phyloP scores from a whole-genome alignment of 2,329 filamentous ascomycete species.

The Talaromyces rugulosus region DNA sequence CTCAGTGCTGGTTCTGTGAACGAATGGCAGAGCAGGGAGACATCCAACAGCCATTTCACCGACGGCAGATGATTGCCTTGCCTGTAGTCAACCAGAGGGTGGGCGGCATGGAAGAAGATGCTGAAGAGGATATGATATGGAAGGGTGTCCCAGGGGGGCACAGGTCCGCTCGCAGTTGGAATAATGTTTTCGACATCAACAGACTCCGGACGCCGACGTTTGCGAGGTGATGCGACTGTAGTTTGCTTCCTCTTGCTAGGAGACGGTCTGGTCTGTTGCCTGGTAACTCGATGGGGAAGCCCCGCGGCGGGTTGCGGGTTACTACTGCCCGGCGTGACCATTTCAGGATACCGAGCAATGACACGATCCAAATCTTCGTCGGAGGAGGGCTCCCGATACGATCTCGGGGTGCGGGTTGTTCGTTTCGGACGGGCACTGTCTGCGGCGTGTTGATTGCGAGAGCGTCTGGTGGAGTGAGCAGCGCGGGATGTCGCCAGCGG shows the following conservation, averaged over 20 bases:
- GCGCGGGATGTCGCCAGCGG: conserved; percentile 7
- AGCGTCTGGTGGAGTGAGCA: not conserved
- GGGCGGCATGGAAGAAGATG: conserved; percentile 65
- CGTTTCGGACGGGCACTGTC: conserved; percentile 27
- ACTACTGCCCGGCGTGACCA: conserved; percentile 8
- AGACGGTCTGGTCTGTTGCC: conserved; percentile 8
- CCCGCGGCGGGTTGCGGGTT: conserved; percentile 4
- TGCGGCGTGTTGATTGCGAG: conserved; percentile 1
- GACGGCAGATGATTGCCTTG: conserved; percentile 21
- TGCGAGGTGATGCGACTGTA: conserved; percentile 12
- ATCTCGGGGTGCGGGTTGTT: conserved; percentile 21
- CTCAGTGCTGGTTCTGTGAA: conserved; percentile 71
- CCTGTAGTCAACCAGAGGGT: conserved; percentile 48
- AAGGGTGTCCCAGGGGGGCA: conserved; percentile 57
- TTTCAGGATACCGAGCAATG: conserved; percentile 11
- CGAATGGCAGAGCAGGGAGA: conserved; percentile 58
- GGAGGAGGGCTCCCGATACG: conserved; percentile 34
- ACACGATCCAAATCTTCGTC: conserved; percentile 22
- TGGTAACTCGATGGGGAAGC: conserved; percentile 2
- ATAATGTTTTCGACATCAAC: conserved; percentile 17
- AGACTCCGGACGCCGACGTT: conserved; percentile 8
- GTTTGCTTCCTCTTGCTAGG: conserved; percentile 18
- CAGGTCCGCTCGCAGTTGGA: conserved; percentile 23
- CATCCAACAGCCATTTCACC: conserved; percentile 58
- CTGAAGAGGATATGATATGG: conserved; percentile 66